Evolutionary conservation across 805 yeast genomes (phyloP), one percentile per base, ranked within the genome.

Genomic region (Wickerhamomyces rabaulensis): DNA sequence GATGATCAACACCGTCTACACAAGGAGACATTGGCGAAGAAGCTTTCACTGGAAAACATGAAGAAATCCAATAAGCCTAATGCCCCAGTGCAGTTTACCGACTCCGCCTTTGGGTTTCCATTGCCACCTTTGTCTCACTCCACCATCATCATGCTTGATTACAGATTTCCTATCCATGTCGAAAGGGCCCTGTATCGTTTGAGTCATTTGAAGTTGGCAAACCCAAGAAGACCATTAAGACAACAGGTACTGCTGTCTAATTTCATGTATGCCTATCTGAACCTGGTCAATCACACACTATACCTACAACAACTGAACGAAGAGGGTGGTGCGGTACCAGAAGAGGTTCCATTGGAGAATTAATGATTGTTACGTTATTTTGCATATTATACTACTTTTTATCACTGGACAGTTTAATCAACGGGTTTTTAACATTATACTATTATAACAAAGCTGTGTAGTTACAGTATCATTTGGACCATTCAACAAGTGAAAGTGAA

Each of bases 211-310:
- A 94, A 94, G 64, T 73, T 94, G 53, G 96, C 98, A 22, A 95
- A 94, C 65, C 92, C 98, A 1, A 86, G 89, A 61, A 73, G 98
- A 49, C 94, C 95, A 25, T 69, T 94, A 51, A 75, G 90, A 35
- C 97, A 94, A 63, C 99, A 94, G 63, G 99, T 94, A 2, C 65
- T 94, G 42, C 68, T 94, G 52, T 88, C 97, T 49, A 94, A 94
- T 64, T 94, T 94, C 77, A 94, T 94, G 99, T 94, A 94, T 62
- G 92, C 97, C 0, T 94, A 94, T 66, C 75, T 94, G 71, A 92
- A 94, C 61, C 72, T 94, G 65, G 96, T 94, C 46, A 95, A 92
- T 64, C 97, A 92, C 62, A 91, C 92, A 15, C 70, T 86, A 54
- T 88, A 84, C 64, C 65, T 87, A 51, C 92, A 86, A 57, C 88